Evolutionary conservation across 2,329 filamentous ascomycete genomes (phyloP), one percentile per base, ranked within the genome.

Genomic region (Trichoderma sp.): DNA sequence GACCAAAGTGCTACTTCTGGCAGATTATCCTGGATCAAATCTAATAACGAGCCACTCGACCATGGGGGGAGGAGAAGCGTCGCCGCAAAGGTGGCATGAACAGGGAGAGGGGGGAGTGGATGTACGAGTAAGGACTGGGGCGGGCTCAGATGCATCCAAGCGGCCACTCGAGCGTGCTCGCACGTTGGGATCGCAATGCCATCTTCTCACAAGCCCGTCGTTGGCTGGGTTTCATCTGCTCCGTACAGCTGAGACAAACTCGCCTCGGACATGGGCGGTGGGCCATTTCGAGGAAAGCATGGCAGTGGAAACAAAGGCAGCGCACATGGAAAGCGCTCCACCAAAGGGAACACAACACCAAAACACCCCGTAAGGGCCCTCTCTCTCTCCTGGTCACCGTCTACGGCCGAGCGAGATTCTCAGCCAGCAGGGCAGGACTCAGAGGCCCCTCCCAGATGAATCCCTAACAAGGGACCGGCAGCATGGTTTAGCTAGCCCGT

Each of bases 191-290:
- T 72, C 65, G 66, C 68, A 65, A 17, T 68, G 44, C n/a, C n/a
- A 43, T 43, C 19, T 60, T 45, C 61, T 56, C 44, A 24, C 44
- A 45, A 39, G 19, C 50, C 43, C 58, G 69, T 70, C 68, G 71
- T 75, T 74, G 74, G 74, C 65, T 71, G 69, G 72, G 70, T 73
- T 74, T 74, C 72, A 71, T 70, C 66, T 67, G 19, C 45, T 60
- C 57, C 47, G 30, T 60, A 51, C 65, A 68, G 71, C 71, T 75
- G 72, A 75, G 74, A 75, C 73, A 74, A 61, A 63, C 66, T 69
- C 66, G 68, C 65, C 64, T 68, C 67, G 65, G 60, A 67, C 58
- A 64, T 61, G 47, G 66, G 43, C 47, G 30, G 62, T 66, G 59
- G 66, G 52, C 59, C 59, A 19, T 55, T 62, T 54, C 41, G 34